Conservation (phyloP, 257 asterid species). For the Nicotiana obtusifolia region DNA sequence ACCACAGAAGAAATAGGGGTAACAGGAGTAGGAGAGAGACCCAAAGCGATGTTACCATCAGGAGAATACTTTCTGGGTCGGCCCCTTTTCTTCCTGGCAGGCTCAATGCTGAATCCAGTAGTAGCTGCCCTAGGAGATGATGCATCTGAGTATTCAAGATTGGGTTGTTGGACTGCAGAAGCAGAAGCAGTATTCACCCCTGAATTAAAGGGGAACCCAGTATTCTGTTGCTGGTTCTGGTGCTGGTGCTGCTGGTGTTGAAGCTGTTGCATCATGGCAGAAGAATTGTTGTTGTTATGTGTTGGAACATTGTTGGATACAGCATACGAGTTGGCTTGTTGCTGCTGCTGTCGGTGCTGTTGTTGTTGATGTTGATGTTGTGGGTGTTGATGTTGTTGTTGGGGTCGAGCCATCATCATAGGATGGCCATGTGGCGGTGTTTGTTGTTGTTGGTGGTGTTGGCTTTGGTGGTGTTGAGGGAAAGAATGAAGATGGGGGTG, state of each 20-base stretch:
- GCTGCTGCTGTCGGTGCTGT: constrained; percentile 27
- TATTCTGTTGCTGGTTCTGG: constrained; percentile 36
- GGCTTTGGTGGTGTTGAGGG: constrained; percentile 24
- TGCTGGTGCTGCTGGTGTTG: constrained; percentile 16
- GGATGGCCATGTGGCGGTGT: constrained; percentile 25
- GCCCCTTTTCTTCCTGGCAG: constrained; percentile 56
- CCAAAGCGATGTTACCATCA: constrained; percentile 59
- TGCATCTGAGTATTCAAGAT: constrained; percentile 40
- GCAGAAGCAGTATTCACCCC: constrained; percentile 21
- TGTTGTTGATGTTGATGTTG: constrained; percentile 13
- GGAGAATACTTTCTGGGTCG: constrained; percentile 68
- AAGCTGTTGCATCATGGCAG: constrained; percentile 19
- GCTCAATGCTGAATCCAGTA: constrained; percentile 38
- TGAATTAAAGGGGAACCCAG: constrained; percentile 50
- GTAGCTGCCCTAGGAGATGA: constrained; percentile 33
- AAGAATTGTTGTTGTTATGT: constrained; percentile 23
- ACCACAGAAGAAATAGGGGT: constrained; percentile 38
- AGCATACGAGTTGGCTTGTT: constrained; percentile 37
- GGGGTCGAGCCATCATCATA: constrained; percentile 18
- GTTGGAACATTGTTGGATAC: constrained; percentile 22
- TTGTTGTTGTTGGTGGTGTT: constrained; percentile 18
- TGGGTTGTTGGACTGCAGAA: constrained; percentile 25
- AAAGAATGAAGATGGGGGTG: constrained; percentile 23
- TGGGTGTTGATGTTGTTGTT: constrained; percentile 13
- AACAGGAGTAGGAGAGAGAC: constrained; percentile 57